These are phyloP conservation scores for Cyberlindnera bimundalis DNA, from an alignment of 805 yeast genomes.

Conservation along the genomic window DNA sequence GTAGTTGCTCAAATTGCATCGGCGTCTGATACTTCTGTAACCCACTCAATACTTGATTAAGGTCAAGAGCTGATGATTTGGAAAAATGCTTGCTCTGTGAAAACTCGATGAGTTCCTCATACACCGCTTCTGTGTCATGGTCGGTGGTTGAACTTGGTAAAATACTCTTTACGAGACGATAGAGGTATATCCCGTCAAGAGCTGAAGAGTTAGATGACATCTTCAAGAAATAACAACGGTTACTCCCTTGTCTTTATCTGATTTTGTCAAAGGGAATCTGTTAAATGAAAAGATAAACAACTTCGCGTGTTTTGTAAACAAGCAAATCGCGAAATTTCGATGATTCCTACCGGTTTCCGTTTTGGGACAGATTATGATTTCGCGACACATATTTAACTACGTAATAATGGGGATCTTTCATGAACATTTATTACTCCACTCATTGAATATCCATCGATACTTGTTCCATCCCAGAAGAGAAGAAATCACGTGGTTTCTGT, in stretches of 20 bases:
- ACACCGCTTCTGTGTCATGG: conserved; percentile 14
- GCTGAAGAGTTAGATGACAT: conserved; percentile 3
- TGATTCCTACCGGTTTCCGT: not conserved
- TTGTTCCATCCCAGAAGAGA: conserved; percentile 38
- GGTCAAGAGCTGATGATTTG: not conserved
- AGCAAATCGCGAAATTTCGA: not conserved
- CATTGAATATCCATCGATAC: conserved; percentile 1
- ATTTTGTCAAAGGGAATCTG: no score
- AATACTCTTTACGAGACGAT: conserved; percentile 19
- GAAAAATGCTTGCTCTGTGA: conserved; percentile 16
- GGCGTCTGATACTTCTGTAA: not conserved
- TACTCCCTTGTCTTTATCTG: no score
- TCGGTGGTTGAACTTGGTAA: conserved; percentile 13
- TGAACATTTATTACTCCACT: no score
- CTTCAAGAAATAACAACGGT: no score
- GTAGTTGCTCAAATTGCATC: conserved; percentile 5
- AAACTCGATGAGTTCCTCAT: conserved; percentile 18
- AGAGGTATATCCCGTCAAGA: conserved; percentile 16
- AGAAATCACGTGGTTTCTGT: conserved; percentile 37
- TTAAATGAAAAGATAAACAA: no score
- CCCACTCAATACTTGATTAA: not conserved
- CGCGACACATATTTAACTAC: no score
- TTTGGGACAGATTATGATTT: no score
- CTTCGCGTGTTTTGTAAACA: conserved; percentile 11
- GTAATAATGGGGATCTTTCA: no score